Percentiles rank a stretch among this genome's conserved stretches.
Conservation (phyloP, 768 basidiomycete genomes). For the Coprinellus micaceus region DNA sequence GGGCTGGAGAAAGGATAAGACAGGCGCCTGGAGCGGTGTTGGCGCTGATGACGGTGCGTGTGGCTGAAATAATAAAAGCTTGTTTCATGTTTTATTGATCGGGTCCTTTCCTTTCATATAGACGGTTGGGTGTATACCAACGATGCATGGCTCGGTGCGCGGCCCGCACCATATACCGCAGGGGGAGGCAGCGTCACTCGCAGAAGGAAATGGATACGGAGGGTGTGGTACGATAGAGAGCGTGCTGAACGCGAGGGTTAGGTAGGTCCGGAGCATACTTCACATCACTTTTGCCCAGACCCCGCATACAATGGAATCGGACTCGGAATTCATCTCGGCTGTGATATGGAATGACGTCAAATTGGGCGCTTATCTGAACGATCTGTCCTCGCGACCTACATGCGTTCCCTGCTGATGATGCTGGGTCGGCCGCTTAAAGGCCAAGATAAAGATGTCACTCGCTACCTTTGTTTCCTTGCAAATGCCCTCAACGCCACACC, state of each 20-base stretch:
- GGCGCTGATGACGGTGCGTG: constrained; percentile 29
- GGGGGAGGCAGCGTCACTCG: constrained; percentile 54
- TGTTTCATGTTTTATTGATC: not conserved
- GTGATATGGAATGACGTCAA: no score
- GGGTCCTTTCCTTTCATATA: constrained; percentile 17
- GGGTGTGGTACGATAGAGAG: constrained; percentile 53
- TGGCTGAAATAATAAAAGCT: not conserved
- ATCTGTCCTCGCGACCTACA: no score
- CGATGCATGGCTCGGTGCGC: constrained; percentile 64
- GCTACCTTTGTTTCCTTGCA: no score
- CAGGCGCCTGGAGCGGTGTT: constrained; percentile 51
- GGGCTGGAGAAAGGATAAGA: constrained; percentile 69
- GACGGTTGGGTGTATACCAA: constrained; percentile 85
- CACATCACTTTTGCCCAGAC: not conserved
- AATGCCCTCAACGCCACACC: no score
- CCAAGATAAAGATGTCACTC: no score
- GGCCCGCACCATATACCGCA: constrained; percentile 37
- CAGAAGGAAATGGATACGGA: constrained; percentile 63
- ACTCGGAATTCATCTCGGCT: not conserved
- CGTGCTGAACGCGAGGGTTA: constrained; percentile 9
- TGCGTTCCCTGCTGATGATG: no score
- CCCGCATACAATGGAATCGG: not conserved
- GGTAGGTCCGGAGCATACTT: not conserved
- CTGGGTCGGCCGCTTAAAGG: no score
- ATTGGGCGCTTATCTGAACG: no score